Evolutionary conservation across 352 stramenopile genomes (phyloP).

Genomic region (Globisporangium ultimum): DNA sequence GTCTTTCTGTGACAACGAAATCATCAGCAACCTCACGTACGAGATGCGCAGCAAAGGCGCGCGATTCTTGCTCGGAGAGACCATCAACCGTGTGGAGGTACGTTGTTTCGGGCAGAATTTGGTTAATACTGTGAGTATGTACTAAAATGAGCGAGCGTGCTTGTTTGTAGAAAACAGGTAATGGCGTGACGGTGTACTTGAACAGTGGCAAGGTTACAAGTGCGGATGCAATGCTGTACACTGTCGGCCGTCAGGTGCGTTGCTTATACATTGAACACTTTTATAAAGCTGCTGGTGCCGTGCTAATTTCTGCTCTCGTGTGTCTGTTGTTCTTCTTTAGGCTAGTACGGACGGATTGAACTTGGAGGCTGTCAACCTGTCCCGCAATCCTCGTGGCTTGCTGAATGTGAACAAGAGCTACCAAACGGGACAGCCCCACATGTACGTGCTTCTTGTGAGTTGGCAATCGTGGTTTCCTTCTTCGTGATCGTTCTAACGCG

Average conservation of each 20-base stretch:
- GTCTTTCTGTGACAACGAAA: conserved; percentile 83
- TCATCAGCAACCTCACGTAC: conserved; percentile 85
- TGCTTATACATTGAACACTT: not conserved
- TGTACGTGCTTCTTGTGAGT: conserved; percentile 33
- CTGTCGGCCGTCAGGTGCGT: conserved; percentile 61
- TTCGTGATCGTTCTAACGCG: not conserved
- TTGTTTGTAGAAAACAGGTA: conserved; percentile 35
- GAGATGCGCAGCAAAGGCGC: conserved; percentile 88
- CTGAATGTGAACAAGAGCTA: conserved; percentile 87
- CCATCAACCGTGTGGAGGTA: conserved; percentile 69
- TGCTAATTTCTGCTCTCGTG: too few species aligned
- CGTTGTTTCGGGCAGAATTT: not conserved
- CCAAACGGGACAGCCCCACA: conserved; percentile 79
- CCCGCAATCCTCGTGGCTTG: conserved; percentile 73
- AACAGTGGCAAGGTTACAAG: conserved; percentile 69
- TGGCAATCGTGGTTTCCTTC: not conserved
- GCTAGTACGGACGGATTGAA: conserved; percentile 79
- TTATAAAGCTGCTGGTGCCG: not conserved
- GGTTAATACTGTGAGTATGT: not conserved
- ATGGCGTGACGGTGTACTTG: conserved; percentile 69
- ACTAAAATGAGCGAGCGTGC: not conserved
- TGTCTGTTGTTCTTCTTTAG: conserved; percentile 17
- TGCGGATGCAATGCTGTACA: conserved; percentile 80
- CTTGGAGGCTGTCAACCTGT: conserved; percentile 75
- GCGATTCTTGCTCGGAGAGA: conserved; percentile 83